Conservation (phyloP, 78 protist species). For the Guillardia theta region DNA sequence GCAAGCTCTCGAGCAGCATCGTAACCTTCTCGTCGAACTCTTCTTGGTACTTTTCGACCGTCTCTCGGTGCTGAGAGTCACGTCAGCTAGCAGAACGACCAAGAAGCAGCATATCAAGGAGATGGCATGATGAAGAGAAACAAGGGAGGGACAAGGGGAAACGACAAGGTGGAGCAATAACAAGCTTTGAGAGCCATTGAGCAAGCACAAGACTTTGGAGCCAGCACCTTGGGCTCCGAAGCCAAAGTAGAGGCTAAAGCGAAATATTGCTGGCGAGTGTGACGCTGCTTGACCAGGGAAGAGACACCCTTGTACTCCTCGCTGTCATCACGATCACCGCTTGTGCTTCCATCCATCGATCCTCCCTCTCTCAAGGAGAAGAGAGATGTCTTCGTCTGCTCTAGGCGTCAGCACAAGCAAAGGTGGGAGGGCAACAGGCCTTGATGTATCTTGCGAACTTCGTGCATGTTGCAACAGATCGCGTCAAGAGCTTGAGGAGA, state of each 20-base stretch:
- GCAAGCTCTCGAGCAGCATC: background rate
- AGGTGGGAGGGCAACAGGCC: background rate
- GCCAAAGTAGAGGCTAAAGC: background rate
- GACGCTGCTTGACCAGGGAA: background rate
- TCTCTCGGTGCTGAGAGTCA: background rate
- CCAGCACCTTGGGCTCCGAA: background rate
- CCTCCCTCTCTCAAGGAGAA: background rate
- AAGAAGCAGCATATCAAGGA: no score
- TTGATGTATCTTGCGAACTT: background rate
- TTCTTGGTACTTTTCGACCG: background rate
- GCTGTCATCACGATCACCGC: background rate
- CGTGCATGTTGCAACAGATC: background rate
- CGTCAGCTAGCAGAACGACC: no score
- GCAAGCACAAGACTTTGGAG: background rate
- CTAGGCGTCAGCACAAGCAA: background rate
- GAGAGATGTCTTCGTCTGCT: background rate
- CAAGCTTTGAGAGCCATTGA: no score
- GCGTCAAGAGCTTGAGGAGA: constrained; percentile 22
- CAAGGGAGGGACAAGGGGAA: no score
- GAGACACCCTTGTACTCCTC: background rate
- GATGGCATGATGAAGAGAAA: no score
- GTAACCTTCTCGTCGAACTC: constrained; percentile 3
- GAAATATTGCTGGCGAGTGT: background rate
- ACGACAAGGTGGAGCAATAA: no score
- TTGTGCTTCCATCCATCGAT: background rate